Conservation (phyloP, 306 rosid genomes). For the Quercus rubra region DNA sequence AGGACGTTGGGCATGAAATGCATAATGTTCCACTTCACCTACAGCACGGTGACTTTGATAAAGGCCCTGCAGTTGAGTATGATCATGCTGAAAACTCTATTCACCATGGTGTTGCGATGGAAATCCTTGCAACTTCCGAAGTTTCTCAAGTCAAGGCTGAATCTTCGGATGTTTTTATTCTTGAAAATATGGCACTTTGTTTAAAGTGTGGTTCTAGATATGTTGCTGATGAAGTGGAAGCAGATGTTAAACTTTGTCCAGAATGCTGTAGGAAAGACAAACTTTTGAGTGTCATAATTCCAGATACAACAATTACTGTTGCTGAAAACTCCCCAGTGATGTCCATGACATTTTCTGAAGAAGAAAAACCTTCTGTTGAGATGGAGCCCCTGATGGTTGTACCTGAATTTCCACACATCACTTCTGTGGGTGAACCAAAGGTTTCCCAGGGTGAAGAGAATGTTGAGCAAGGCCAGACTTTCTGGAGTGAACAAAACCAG, state of each 20-base stretch:
- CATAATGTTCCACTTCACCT: slow-evolving; percentile 28
- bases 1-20: slow-evolving; percentile 29
- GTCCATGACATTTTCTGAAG: slow-evolving; percentile 28
- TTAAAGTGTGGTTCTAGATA: slow-evolving; percentile 53
- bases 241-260: slow-evolving; percentile 40
- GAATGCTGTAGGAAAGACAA: slow-evolving; percentile 51
- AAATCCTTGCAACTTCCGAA: slow-evolving; percentile 37
- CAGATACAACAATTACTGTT: slow-evolving; percentile 34
- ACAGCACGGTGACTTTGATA: slow-evolving; percentile 24
- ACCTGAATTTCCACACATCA: slow-evolving; percentile 32
- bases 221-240: slow-evolving; percentile 35
- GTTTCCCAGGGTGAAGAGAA: slow-evolving; percentile 31
- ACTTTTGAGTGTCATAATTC: slow-evolving; percentile 29
- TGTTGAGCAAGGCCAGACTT: slow-evolving; percentile 39
- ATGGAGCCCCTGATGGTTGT: slow-evolving; percentile 19
- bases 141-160: slow-evolving; percentile 37
- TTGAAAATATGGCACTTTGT: slow-evolving; percentile 44
- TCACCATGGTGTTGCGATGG: slow-evolving; percentile 22
- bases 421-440: slow-evolving; percentile 32
- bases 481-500: slow-evolving; percentile 34
- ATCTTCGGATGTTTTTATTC: slow-evolving; percentile 31
- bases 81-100: slow-evolving; percentile 33
- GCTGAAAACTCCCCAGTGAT: slow-evolving; percentile 28
- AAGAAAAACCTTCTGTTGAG: slow-evolving; percentile 34
- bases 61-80: slow-evolving; percentile 26